Conservation (phyloP, 805 yeast species). For the Metschnikowia hibisci region DNA sequence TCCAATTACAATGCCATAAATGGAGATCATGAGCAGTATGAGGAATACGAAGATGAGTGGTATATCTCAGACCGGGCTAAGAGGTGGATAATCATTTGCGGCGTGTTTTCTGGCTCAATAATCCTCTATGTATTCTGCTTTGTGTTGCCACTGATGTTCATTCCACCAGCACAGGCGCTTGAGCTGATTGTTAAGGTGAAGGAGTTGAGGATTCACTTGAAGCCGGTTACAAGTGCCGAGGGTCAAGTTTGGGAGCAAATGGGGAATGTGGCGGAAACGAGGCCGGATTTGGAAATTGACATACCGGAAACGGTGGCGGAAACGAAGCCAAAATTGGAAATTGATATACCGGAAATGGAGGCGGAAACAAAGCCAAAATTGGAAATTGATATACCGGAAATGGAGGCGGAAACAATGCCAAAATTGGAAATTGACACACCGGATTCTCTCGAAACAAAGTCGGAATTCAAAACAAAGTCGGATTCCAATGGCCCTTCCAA, state of each 20-base stretch:
- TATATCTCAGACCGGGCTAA: constrained; percentile 6
- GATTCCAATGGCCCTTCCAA: constrained; percentile 9
- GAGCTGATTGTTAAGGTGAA: constrained; percentile 24
- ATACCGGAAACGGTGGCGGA: constrained; percentile 1
- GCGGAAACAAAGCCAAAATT: too few species aligned
- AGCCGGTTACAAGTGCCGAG: constrained; percentile 20
- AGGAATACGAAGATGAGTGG: constrained; percentile 11
- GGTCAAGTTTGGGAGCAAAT: not conserved
- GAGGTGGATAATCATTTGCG: constrained; percentile 6
- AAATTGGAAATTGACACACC: too few species aligned
- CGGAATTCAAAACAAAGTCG: too few species aligned
- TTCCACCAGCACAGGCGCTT: constrained; percentile 31
- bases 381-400: not conserved
- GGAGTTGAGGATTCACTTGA: constrained; percentile 23
- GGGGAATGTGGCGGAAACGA: constrained; percentile 3
- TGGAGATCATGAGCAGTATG: constrained; percentile 7
- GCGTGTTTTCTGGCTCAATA: constrained; percentile 9
- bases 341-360: not conserved
- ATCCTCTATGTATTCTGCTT: constrained; percentile 30
- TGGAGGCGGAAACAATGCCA: not conserved
- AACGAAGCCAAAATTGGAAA: not conserved
- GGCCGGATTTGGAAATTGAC: constrained; percentile 1
- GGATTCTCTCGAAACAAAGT: too few species aligned
- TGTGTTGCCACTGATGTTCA: constrained; percentile 30
- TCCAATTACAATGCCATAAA: constrained; percentile 4